These are phyloP conservation scores for Fusarium scirpi DNA, from an alignment of 2,329 filamentous ascomycete genomes.

Conservation along the genomic window DNA sequence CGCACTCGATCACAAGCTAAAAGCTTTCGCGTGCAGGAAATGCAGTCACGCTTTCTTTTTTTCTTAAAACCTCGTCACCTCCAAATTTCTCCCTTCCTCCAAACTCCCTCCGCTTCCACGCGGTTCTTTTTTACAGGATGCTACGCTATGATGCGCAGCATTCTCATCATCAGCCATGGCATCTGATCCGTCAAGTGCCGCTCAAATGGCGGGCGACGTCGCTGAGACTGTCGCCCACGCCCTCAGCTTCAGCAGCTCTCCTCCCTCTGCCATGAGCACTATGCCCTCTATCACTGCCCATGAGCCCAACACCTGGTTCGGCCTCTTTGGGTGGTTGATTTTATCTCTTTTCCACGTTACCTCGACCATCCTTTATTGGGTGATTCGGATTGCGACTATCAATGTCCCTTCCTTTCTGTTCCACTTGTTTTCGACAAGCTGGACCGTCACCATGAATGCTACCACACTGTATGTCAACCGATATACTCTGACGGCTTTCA, in stretches of 20 bases:
- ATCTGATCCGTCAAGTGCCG: constrained; percentile 56
- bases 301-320: constrained; percentile 66
- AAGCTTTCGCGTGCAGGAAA: constrained; percentile 35
- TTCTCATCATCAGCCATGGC: constrained; percentile 54
- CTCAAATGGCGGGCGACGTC: constrained; percentile 50
- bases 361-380: constrained; percentile 77
- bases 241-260: constrained; percentile 51
- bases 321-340: constrained; percentile 67
- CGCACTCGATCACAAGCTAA: constrained; percentile 47
- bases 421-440: constrained; percentile 87
- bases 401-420: constrained; percentile 91
- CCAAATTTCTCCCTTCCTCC: constrained; percentile 29
- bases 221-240: constrained; percentile 50
- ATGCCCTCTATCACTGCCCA: constrained; percentile 51
- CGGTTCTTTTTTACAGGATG: constrained; percentile 52
- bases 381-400: constrained; percentile 86
- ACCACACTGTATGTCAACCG: constrained; percentile 80
- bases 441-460: constrained; percentile 99
- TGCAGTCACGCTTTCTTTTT: constrained; percentile 39
- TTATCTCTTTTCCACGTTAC: constrained; percentile 66
- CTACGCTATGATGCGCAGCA: constrained; percentile 50
- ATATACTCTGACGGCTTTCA: constrained; percentile 1
- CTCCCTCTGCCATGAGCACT: constrained; percentile 56
- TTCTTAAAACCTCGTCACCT: constrained; percentile 40
- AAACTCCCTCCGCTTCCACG: constrained; percentile 39